Base-by-base conservation (phyloP, 495 filamentous ascomycete species). In the Hypomontagnella submonticulosa region DNA sequence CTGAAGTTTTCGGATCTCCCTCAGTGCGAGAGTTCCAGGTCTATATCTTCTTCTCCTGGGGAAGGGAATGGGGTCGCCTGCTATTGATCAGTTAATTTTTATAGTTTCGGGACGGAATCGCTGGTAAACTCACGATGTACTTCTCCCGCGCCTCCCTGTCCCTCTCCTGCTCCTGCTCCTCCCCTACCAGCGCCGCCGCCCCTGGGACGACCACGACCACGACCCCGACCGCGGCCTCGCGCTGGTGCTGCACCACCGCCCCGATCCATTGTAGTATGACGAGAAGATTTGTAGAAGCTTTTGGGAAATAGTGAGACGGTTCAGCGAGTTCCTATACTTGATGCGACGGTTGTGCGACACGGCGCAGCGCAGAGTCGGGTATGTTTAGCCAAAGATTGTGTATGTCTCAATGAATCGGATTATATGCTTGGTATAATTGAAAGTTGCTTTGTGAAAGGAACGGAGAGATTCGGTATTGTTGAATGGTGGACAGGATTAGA, bases 1-100 rank as follows among this genome's bases (percentile, higher is more conserved):
- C 77, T 97, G 93, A 72, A 95, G 92, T 69, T 83, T 82, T 46
- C 93, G 84, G 73, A 97, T 97, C 79, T 97, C 93, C 67, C 86
- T 87, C 12, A 97, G 79, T 1, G 93, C 93, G 13, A 90, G 75
- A 1, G 93, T 97, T 57, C 93, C 93, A 2, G 93, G 93, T 57
- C 82, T 89, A 75, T 94, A 97, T 67, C 93, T 87, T 57, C 83
- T 87, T 57, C 79, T 87, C 16, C 82, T 83, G 50, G 80, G 82
- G 46, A 78, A 75, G 7, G 89, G 91, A 48, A 89, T 79, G 34
- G 89, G 89, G 63, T 93, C 89, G 36, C 89, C 90, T 61, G 89
- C 90, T 93, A 57, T 34, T 1, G 20, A 46, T 54, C 5, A n/a
- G 46, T 62, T 42, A 59, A 58, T 38, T 4, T 50, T 54, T 36